A percentile compares a stretch with the other conserved stretches of the same genome.
phyloP scores from a whole-genome alignment of 2,329 filamentous ascomycete species.

The Ophiocordyceps robertsii region DNA sequence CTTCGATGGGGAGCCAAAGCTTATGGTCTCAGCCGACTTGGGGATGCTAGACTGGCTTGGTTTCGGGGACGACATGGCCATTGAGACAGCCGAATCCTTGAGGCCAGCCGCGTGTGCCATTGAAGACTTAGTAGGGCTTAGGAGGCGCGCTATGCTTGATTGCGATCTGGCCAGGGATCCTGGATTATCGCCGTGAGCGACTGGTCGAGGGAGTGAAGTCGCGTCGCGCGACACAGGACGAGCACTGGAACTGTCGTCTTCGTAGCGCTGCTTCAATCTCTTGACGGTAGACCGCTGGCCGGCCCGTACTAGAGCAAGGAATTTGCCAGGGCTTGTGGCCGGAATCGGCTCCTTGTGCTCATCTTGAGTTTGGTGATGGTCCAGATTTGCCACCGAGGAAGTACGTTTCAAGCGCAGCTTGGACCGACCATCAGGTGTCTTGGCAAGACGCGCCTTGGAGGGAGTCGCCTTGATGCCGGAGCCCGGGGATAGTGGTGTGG shows the following conservation, averaged over 20 bases:
- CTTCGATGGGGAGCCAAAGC: conserved; percentile 17
- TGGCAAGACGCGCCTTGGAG: conserved; percentile 52
- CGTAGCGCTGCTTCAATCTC: conserved; percentile 52
- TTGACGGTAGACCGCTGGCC: conserved; percentile 38
- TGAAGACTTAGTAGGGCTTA: conserved; percentile 70
- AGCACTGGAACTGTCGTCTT: conserved; percentile 55
- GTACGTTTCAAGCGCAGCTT: conserved; percentile 21
- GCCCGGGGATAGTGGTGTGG: conserved; percentile 19
- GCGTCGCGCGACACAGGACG: conserved; percentile 43
- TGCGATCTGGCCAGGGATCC: conserved; percentile 26
- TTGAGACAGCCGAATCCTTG: conserved; percentile 14
- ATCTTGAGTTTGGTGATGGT: conserved; percentile 10
- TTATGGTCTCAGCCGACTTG: conserved; percentile 27
- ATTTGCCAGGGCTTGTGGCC: conserved; percentile 5
- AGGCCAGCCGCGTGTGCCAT: conserved; percentile 35
- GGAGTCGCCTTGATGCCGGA: conserved; percentile 36
- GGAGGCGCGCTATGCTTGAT: conserved; percentile 41
- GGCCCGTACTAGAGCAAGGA: conserved; percentile 2
- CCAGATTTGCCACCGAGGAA: conserved; percentile 18
- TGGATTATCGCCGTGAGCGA: conserved; percentile 29
- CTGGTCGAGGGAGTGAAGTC: conserved; percentile 1
- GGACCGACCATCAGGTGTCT: conserved; percentile 29
- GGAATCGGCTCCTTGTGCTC: background rate
- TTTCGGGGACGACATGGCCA: conserved; percentile 34
- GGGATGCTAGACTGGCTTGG: conserved; percentile 24